Evolutionary conservation across 2,329 filamentous ascomycete genomes (phyloP), one percentile per base, ranked within the genome.

Genomic region (Geosmithia flava): DNA sequence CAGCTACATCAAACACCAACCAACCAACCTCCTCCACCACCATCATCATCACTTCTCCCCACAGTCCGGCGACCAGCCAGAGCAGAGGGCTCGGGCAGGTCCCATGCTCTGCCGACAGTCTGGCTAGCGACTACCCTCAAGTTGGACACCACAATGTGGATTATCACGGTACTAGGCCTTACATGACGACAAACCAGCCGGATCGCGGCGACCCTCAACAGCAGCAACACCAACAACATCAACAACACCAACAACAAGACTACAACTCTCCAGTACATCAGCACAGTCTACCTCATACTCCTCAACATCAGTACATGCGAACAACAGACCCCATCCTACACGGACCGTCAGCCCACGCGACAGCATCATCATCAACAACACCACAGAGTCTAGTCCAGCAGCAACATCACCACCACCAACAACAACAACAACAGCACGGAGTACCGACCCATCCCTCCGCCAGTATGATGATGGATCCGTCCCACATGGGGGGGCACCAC

Each of bases 1-100:
- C n/a, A n/a, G n/a, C n/a, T n/a, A n/a, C 23, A 27, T 27, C 23
- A 27, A 27, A 4, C 23, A 27, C 23, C 23, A 27, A 27, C n/a
- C n/a, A n/a, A n/a, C n/a, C n/a, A n/a, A n/a, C n/a, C n/a, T n/a
- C n/a, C n/a, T n/a, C 67, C 66, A 58, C 62, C 64, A 60, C 61
- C 71, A 70, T 37, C 33, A 37, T 16, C 71, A 77, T 76, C 73
- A 68, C 77, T 67, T 74, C 75, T 62, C 71, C 78, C 62, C 76
- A 76, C 70, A 74, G 66, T 67, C 72, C 76, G 72, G 78, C 75
- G 75, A 74, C 76, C 80, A 80, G 81, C 79, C 78, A 81, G 81
- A 78, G 81, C 80, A 80, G 71, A 69, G 76, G 75, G 81, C 80
- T 85, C 81, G 85, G 81, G 81, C 80, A 79, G 79, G 75, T 79